Evolutionary conservation across 2,329 filamentous ascomycete genomes (phyloP), one percentile per base, ranked within the genome.

Genomic region (Claviceps pazoutovae): DNA sequence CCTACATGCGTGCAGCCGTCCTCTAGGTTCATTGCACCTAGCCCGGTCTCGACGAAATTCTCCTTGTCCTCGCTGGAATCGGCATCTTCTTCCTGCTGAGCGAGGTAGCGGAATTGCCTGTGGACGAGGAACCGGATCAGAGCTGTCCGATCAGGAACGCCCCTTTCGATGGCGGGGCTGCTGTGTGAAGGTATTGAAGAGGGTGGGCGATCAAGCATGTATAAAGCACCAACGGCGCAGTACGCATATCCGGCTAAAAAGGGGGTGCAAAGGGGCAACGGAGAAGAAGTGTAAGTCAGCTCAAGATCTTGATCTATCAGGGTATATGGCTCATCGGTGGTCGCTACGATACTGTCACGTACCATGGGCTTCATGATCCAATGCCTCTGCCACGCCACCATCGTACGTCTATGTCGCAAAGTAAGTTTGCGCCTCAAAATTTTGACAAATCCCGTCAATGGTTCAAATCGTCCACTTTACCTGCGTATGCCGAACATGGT

Each of bases 301-400:
- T 34, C 26, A 30, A 30, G 3, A 11, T 30, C 8, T 30, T 8
- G 26, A 26, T 26, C 6, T 26, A 8, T 26, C 26, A 26, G 26
- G 26, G 26, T 26, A 26, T 21, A 21, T 21, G 21, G 21, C 23
- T 26, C 17, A n/a, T 51, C 21, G 37, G 45, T 13, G 13, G 21
- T 41, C 4, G 36, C 17, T 23, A n/a, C 17, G 8, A 8, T 17
- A 7, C 23, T 11, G 9, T 19, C 2, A 59, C 75, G 48, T 73
- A 87, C 84, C 86, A 62, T 96, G 89, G 37, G 88, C 84, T 69
- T 96, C 90, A 54, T 89, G 83, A 54, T 81, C 82, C 0, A 83
- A 82, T 38, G 79, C 82, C 64, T 94, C 88, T 2, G 83, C 83
- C 56, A 95, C 81, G 5, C 90, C 90, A 4, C 88, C 88, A 59